Evolutionary conservation across 169 alveolate species (phyloP).

Genomic region (Cryptosporidium canis): DNA sequence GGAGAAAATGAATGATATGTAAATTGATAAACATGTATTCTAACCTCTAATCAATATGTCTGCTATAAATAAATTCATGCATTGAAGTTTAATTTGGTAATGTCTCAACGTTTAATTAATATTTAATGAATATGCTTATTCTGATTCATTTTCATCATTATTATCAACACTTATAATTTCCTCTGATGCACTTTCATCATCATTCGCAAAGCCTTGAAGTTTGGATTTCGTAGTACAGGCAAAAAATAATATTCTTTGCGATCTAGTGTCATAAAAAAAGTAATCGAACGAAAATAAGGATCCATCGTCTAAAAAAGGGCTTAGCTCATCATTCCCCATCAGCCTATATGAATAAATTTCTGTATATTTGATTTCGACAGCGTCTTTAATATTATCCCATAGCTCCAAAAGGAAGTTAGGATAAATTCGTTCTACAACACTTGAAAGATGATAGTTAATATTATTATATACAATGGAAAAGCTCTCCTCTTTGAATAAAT

Average conservation of each 20-base stretch:
- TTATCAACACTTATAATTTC: not conserved
- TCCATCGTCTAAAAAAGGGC: conserved; percentile 65
- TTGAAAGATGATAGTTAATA: conserved; percentile 75
- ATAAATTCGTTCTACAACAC: conserved; percentile 75
- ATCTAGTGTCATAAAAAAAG: conserved; percentile 54
- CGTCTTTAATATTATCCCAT: conserved; percentile 73
- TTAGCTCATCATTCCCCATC: conserved; percentile 66
- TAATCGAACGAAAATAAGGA: conserved; percentile 63
- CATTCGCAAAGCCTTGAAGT: not conserved
- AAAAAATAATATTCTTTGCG: conserved; percentile 47
- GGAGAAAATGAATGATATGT: too few relatives aligned
- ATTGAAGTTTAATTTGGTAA: too few relatives aligned
- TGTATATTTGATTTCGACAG: conserved; percentile 54
- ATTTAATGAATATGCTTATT: not conserved
- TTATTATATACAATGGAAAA: conserved; percentile 73
- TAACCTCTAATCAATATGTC: too few relatives aligned
- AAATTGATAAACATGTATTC: too few relatives aligned
- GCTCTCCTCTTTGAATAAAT: conserved; percentile 69
- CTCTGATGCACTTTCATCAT: not conserved
- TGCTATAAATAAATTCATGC: not conserved
- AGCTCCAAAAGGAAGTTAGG: conserved; percentile 77
- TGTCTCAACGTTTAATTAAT: not conserved
- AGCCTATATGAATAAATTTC: conserved; percentile 52
- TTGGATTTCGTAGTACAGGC: conserved; percentile 69
- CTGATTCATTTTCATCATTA: conserved; percentile 23